Base-by-base conservation (phyloP, 164 flowering plant genomes). In the Amborella trichopoda region DNA sequence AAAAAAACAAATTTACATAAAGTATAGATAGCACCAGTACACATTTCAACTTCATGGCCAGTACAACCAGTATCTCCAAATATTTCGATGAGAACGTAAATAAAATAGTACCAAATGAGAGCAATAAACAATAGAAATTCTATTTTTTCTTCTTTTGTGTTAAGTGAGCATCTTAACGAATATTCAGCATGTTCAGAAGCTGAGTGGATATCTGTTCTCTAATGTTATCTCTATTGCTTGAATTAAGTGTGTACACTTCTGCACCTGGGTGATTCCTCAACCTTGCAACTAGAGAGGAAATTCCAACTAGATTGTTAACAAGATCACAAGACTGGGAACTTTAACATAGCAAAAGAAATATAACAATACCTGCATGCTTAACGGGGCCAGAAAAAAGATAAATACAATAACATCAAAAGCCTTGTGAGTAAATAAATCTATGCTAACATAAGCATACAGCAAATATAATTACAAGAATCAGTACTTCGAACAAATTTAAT, bases 261-360 rank as follows among this genome's bases (percentile, higher is more conserved):
- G 90, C 81, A 4, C 75, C 77, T 18, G 85, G 81, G 67, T 80
- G 83, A 63, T 78, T 80, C 60, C 65, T 75, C 74, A 89, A 36
- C 53, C 81, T 72, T 36, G 78, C 78, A 66, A 89, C 97, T 89
- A 80, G 52, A 45, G 2, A 50, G 58, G 13, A 26, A 38, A 38
- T 38, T 28, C 27, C 55, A 11, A 49, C 27, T 37, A 26, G 24
- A 14, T 19, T 44, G 23, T 23, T 26, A 18, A 2, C 23, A 16
- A 19, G 3, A 42, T 26, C 20, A 16, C 42, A 42, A 19, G 21
- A 1, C 17, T 22, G 2, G 8, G 24, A 24, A 17, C 22, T 3
- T 26, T 3, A 40, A 8, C 11, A 10, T 4, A 14, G 21, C 22
- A 26, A 18, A 14, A 23, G 17, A 27, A 23, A 18, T 38, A 4